A percentile compares a stretch with the other conserved stretches of the same genome.
Evolutionary conservation across 805 yeast genomes (phyloP).

Genomic region (Trichomonascus vanleenenianus): DNA sequence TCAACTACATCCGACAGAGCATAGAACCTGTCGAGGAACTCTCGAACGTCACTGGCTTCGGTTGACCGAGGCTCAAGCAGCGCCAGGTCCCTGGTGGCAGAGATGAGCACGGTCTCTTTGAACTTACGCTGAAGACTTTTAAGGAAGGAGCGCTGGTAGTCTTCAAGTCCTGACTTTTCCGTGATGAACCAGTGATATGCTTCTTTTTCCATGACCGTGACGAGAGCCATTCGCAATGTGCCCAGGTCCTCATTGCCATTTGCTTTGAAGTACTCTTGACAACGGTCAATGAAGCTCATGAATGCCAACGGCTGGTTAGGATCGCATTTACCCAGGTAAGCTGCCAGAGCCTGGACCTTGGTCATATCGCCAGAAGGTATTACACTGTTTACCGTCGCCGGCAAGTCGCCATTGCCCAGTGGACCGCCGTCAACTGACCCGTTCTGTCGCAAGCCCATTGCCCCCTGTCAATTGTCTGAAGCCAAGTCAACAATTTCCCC

Average conservation of each 20-base stretch:
- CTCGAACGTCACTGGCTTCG: not conserved
- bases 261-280: not conserved
- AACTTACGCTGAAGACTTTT: not conserved
- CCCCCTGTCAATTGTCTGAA: too few species aligned
- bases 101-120: not conserved
- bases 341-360: not conserved
- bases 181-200: not conserved
- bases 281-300: not conserved
- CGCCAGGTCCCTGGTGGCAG: not conserved
- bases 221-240: not conserved
- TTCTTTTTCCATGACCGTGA: not conserved
- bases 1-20: slow-evolving; percentile 1
- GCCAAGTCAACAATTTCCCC: too few species aligned
- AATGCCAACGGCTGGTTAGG: not conserved
- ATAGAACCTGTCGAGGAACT: not conserved
- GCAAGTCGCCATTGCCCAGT: too few species aligned
- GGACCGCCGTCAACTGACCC: too few species aligned
- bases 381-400: too few species aligned
- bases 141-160: not conserved
- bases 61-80: not conserved
- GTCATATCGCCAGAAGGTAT: not conserved
- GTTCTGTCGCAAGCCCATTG: too few species aligned
- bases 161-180: not conserved
- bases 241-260: not conserved
- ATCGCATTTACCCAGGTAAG: not conserved